Evolutionary conservation across 1,139 yeast species (phyloP).

Genomic region (Hansenula lynferdii): DNA sequence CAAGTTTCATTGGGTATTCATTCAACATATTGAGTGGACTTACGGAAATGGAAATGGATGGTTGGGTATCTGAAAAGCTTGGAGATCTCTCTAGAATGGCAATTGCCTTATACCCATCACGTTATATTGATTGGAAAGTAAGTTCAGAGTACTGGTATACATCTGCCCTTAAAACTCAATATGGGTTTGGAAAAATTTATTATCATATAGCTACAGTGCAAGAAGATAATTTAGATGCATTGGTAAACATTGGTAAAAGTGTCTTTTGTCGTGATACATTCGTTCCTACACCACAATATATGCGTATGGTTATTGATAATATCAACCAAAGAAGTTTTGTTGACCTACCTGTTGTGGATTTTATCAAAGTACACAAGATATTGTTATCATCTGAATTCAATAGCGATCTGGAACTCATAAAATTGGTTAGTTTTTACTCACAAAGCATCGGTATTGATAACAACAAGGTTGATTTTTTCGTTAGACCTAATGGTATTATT

Average conservation of each 20-base stretch:
- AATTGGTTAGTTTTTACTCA: conserved; percentile 65
- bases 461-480: conserved; percentile 60
- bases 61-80: conserved; percentile 75
- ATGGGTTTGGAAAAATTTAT: conserved; percentile 76
- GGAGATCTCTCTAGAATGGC: conserved; percentile 84
- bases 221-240: conserved; percentile 72
- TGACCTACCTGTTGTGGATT: conserved; percentile 54
- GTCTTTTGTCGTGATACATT: conserved; percentile 78
- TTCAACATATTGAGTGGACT: conserved; percentile 31
- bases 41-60: conserved; percentile 47
- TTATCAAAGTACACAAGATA: conserved; percentile 61
- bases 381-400: conserved; percentile 25
- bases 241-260: conserved; percentile 72
- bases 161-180: conserved; percentile 61
- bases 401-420: conserved; percentile 45
- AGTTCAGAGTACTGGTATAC: conserved; percentile 78
- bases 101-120: conserved; percentile 70
- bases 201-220: conserved; percentile 84
- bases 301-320: conserved; percentile 71
- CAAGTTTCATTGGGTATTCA: conserved; percentile 35
- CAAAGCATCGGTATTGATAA: conserved; percentile 65
- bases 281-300: conserved; percentile 74
- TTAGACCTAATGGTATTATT: conserved; percentile 41
- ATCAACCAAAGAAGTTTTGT: conserved; percentile 64
- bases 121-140: conserved; percentile 76